Evolutionary conservation across 1,284 basidiomycete genomes (phyloP).

Genomic region (Ustilago nuda): DNA sequence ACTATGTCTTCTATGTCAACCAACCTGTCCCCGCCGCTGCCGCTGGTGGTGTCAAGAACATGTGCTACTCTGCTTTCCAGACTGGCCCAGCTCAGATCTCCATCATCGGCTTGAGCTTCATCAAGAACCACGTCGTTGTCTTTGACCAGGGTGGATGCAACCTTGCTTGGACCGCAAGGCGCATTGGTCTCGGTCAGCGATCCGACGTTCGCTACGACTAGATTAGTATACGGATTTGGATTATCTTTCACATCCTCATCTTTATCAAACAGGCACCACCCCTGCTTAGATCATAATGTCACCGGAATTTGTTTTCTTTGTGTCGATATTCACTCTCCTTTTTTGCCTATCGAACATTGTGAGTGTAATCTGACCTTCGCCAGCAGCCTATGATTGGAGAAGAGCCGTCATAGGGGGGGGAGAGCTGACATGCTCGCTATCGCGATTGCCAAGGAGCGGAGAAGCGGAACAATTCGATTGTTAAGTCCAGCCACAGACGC

Average conservation of each 20-base stretch:
- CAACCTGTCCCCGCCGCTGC: slow-evolving; percentile 38
- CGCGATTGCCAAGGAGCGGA: neutral
- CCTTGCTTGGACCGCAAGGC: slow-evolving; percentile 30
- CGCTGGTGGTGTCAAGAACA: slow-evolving; percentile 37
- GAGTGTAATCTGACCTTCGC: neutral
- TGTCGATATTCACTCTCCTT: slow-evolving; percentile 5
- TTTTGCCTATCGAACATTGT: neutral
- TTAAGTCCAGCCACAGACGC: no score
- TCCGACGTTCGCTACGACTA: slow-evolving; percentile 44
- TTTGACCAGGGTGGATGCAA: slow-evolving; percentile 50
- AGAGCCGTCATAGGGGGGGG: neutral
- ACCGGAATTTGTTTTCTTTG: slow-evolving; percentile 7
- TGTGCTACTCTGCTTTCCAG: slow-evolving; percentile 60
- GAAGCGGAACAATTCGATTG: neutral
- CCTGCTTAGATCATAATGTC: slow-evolving; percentile 3
- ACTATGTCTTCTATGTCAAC: slow-evolving; percentile 59
- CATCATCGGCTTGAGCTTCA: slow-evolving; percentile 55
- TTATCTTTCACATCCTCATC: neutral
- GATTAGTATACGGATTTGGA: neutral
- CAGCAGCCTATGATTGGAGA: neutral
- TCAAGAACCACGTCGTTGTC: slow-evolving; percentile 59
- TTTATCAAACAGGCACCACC: neutral
- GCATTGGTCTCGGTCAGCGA: slow-evolving; percentile 47
- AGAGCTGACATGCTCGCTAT: neutral
- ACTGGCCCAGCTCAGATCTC: slow-evolving; percentile 45